phyloP scores from a whole-genome alignment of 805 yeast genomes.

The Lipomyces yamanashiensis region DNA sequence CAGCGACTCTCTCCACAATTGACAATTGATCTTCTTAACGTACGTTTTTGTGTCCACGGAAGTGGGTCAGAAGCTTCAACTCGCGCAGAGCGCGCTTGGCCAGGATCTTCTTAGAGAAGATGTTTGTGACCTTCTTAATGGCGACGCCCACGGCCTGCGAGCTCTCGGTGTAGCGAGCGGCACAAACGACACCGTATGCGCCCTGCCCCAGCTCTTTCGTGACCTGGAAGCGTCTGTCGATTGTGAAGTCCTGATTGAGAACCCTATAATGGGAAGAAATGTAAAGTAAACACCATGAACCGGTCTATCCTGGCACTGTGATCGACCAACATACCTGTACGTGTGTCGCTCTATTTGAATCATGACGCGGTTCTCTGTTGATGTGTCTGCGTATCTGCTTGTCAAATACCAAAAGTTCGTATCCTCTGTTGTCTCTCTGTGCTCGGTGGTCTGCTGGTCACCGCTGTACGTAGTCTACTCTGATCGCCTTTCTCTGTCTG shows the following conservation, averaged over 20 bases:
- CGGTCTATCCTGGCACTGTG: neutral
- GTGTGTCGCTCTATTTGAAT: constrained; percentile 35
- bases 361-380: constrained; percentile 8
- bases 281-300: too few relatives aligned
- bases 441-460: too few relatives aligned
- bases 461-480: too few relatives aligned
- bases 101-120: constrained; percentile 85
- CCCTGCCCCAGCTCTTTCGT: constrained; percentile 97
- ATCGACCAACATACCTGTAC: constrained; percentile 24
- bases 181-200: constrained; percentile 95
- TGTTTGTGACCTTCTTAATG: constrained; percentile 92
- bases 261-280: constrained; percentile 52
- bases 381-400: neutral
- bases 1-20: neutral
- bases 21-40: neutral
- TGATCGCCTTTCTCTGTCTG: too few relatives aligned
- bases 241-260: constrained; percentile 88
- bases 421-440: too few relatives aligned
- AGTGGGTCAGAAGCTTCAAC: constrained; percentile 84
- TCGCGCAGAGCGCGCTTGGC: constrained; percentile 93
- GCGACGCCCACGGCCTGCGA: constrained; percentile 63
- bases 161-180: constrained; percentile 68
- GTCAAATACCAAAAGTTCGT: neutral
- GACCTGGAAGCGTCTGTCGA: constrained; percentile 84
- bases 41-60: constrained; percentile 83